Conservation (phyloP, 768 basidiomycete genomes). For the Tricholomella constricta region DNA sequence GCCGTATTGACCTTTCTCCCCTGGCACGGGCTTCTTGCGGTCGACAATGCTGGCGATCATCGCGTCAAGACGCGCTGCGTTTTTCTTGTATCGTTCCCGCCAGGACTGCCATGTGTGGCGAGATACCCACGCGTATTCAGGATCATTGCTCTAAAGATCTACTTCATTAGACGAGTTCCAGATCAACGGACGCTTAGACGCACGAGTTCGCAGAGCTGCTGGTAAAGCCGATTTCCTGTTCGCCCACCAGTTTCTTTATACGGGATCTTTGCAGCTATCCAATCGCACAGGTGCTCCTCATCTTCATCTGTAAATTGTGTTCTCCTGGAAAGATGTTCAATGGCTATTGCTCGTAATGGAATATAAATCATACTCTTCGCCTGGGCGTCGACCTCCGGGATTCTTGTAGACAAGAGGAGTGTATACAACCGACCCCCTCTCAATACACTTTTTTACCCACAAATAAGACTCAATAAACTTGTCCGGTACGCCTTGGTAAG, state of each 20-base stretch:
- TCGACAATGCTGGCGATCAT: conserved; percentile 68
- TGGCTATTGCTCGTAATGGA: not conserved
- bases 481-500: conserved; percentile 65
- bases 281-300: conserved; percentile 70
- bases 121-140: conserved; percentile 77
- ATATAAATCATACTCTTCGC: conserved; percentile 67
- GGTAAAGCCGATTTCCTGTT: conserved; percentile 81
- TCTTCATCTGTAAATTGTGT: conserved; percentile 80
- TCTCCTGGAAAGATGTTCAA: conserved; percentile 44
- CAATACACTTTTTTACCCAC: conserved; percentile 85
- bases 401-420: conserved; percentile 84
- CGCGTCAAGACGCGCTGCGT: conserved; percentile 64
- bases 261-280: conserved; percentile 84
- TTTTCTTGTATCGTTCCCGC: conserved; percentile 89
- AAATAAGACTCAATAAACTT: conserved; percentile 81
- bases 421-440: conserved; percentile 62
- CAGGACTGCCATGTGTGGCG: conserved; percentile 91
- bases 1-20: conserved; percentile 82
- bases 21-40: conserved; percentile 64
- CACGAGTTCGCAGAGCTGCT: conserved; percentile 78
- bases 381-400: conserved; percentile 76
- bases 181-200: conserved; percentile 9
- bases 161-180: not conserved
- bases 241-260: conserved; percentile 81
- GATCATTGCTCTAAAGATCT: conserved; percentile 53